Percentiles rank a stretch among this genome's conserved stretches.
These are phyloP conservation scores for Aspergillus hortae DNA, from an alignment of 2,329 filamentous ascomycete species.

Conservation along the genomic window DNA sequence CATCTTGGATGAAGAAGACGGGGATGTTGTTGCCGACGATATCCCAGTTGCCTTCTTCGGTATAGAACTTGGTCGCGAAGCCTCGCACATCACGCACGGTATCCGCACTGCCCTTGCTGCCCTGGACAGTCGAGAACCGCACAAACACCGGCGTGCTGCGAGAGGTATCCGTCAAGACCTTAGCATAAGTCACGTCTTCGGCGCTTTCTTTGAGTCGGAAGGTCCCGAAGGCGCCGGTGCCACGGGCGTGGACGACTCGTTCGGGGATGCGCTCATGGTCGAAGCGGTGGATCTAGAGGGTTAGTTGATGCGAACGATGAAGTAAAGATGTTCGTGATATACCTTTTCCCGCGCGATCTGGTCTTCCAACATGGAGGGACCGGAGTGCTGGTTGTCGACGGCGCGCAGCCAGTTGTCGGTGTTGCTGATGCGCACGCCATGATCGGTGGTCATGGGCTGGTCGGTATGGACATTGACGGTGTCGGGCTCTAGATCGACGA, in stretches of 20 bases:
- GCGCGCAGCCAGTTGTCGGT: constrained; percentile 76
- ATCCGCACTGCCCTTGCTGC: constrained; percentile 71
- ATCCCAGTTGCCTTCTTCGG: constrained; percentile 69
- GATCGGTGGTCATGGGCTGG: constrained; percentile 69
- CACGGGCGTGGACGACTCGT: constrained; percentile 65
- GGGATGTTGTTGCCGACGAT: constrained; percentile 42
- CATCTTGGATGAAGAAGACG: constrained; percentile 42
- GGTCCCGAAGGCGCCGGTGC: constrained; percentile 61
- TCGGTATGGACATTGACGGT: constrained; percentile 58
- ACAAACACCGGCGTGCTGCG: constrained; percentile 64
- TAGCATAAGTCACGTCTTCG: constrained; percentile 60
- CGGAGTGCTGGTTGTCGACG: constrained; percentile 59
- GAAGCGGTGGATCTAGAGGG: constrained; percentile 56
- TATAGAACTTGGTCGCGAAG: constrained; percentile 76
- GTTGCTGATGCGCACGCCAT: constrained; percentile 67
- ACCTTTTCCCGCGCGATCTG: constrained; percentile 71
- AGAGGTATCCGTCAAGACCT: constrained; percentile 64
- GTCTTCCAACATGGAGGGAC: constrained; percentile 69
- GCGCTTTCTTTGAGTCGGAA: constrained; percentile 65
- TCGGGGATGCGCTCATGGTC: constrained; percentile 71
- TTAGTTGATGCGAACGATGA: not conserved
- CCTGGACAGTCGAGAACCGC: constrained; percentile 75
- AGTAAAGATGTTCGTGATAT: constrained; percentile 7
- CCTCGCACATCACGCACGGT: constrained; percentile 80
- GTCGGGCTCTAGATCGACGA: constrained; percentile 57